Evolutionary conservation across 306 rosid genomes (phyloP), one percentile per base, ranked within the genome.

Genomic region (Quercus dentata): DNA sequence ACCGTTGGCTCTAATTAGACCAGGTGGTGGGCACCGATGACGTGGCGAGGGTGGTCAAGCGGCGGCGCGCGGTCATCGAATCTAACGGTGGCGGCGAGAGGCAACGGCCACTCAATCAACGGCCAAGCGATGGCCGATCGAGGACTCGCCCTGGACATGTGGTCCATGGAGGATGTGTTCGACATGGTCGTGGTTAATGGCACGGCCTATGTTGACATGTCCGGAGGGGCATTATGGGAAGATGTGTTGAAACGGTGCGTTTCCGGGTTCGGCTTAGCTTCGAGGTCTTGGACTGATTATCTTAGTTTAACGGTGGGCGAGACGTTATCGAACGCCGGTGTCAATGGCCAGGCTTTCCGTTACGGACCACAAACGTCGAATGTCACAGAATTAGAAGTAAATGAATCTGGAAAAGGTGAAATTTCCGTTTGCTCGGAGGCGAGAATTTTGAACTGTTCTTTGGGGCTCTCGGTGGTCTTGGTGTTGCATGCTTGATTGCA

Each of bases 181-280:
- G 80, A 73, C 0, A 78, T 86, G 44, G 55, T 71, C 18, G 6
- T 20, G 18, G 28, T 74, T 10, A 69, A 87, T 13, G 92, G 86
- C 4, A 52, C 72, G 1, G 49, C 27, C 3, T 84, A 84, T 77
- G 97, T 86, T 12, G 98, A 93, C 83, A 97, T 96, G 61, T 76
- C 94, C 0, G 99, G 97, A 79, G 98, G 99, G 90, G 98, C 94
- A 89, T 90, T 96, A 86, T 96, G 99, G 99, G 99, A 93, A 86
- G 94, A 96, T 19, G 91, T 93, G 10, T 70, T 96, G 27, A 79
- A 83, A 83, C 84, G 92, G 75, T 91, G 97, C 89, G 89, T 91
- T 76, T 72, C 5, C 41, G 56, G 11, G 30, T 81, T 44, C 35
- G 72, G 91, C 7, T 61, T 93, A 2, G 90, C 98, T 13, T 98